Evolutionary conservation across 1,284 basidiomycete genomes (phyloP).

Genomic region (Stereum hirsutum): DNA sequence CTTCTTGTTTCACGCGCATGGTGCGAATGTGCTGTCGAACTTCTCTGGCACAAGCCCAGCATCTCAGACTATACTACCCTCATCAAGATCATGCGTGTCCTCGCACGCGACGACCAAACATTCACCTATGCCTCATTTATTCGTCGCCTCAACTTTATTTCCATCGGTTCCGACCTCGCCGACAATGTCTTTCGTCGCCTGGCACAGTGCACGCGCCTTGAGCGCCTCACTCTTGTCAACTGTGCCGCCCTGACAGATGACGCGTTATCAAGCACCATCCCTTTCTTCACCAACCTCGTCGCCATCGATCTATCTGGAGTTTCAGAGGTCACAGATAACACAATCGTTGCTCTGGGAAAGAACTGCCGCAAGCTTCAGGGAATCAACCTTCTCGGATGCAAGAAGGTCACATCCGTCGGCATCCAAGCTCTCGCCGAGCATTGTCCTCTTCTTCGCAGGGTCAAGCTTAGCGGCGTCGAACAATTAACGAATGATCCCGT

Average conservation of each 20-base stretch:
- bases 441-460: conserved; percentile 76
- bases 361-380: conserved; percentile 81
- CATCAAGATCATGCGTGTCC: conserved; percentile 67
- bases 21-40: conserved; percentile 93
- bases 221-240: conserved; percentile 87
- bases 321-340: conserved; percentile 56
- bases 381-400: conserved; percentile 86
- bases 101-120: conserved; percentile 54
- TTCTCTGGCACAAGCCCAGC: conserved; percentile 90
- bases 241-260: conserved; percentile 69
- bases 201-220: conserved; percentile 73
- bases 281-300: conserved; percentile 68
- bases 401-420: conserved; percentile 71
- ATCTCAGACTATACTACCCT: conserved; percentile 68
- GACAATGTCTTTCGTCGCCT: conserved; percentile 77
- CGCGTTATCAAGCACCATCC: conserved; percentile 62
- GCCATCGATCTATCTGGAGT: conserved; percentile 87
- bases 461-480: conserved; percentile 79
- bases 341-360: conserved; percentile 63
- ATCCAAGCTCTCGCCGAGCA: conserved; percentile 69
- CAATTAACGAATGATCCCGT: conserved; percentile 77
- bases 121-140: conserved; percentile 89
- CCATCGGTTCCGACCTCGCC: conserved; percentile 62
- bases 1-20: conserved; percentile 86
- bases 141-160: conserved; percentile 84